Base-by-base conservation (phyloP, 2,329 filamentous ascomycete genomes). In the Zelopaecilomyces penicillatus region DNA sequence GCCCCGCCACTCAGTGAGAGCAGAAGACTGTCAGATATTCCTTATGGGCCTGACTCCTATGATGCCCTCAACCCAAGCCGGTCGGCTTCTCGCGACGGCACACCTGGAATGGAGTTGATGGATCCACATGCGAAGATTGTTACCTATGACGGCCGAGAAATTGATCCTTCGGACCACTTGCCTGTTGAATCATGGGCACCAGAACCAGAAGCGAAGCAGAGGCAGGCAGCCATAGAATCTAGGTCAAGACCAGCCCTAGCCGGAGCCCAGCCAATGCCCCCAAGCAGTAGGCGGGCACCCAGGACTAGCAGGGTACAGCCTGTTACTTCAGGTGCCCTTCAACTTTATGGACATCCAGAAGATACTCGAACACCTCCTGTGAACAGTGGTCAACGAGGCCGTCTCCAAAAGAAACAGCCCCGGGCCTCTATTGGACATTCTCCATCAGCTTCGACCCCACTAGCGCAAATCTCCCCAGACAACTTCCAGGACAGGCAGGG, bases 121-220 rank as follows among this genome's bases (percentile, higher is more conserved):
- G 77, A 80, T 43, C 65, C 71, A 1, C 73, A 76, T 42, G 82
- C 78, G 6, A 87, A 87, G 56, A 87, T 90, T 49, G 80, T 89
- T 43, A 84, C 80, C 1, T 75, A 85, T 50, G 84, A 88, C 57
- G 86, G 86, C 5, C 75, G 83, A 44, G 83, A 88, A 55, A 76
- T 91, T 44, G 86, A 91, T 57, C 86, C 86, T 1, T 87, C 84
- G 1, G 86, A 91, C 61, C 85, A 90, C 57, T 70, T 90, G 10
- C 86, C 86, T 0, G 77, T 87, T 59, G 80, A 86, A 44, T 79
- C 79, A 1, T 89, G 84, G 84, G 85, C 85, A 2, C 84, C 85
- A 0, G 85, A 89, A 55, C 85, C 85, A 0, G 82, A 86, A 53
- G 73, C 75, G 2, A 64, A 64, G 48, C 50, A 58, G 30, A 58